Evolutionary conservation across 495 filamentous ascomycete species (phyloP), one percentile per base, ranked within the genome.

Genomic region (Pyrenopolyporus hunteri): DNA sequence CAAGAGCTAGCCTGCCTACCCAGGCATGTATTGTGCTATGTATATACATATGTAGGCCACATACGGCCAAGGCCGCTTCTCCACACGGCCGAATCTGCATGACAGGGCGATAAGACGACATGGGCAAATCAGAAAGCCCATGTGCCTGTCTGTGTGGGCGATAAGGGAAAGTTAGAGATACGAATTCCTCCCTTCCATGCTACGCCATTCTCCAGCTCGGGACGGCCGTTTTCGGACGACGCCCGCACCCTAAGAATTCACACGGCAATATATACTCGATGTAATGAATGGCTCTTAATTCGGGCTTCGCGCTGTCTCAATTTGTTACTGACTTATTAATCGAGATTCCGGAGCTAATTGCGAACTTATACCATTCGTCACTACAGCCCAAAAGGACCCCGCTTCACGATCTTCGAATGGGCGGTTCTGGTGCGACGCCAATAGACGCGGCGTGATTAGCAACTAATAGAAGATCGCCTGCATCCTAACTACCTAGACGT

Each of bases 121-220:
- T 51, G 57, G 51, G 36, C 63, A 48, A 66, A 66, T 66, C 56
- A 66, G 56, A 53, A 60, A 52, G 32, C 56, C 56, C 57, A 66
- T 66, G 63, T 65, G 55, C 56, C 62, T 65, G 50, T 65, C n/a
- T 51, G 31, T 42, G 25, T 48, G 51, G 50, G 32, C 29, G 57
- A 53, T 56, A 64, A 23, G 28, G 45, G 9, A 20, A 17, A 20
- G 23, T 19, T 46, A 49, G 11, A 20, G n/a, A 33, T 11, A 42
- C 22, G 40, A 43, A 37, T 25, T 20, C 22, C 40, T 17, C 16
- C 36, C 35, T 47, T 40, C 42, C 43, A 7, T 44, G 10, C 19
- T 16, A 44, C 23, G 28, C 14, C 13, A 40, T 26, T 29, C 31
- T 22, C 3, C 40, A 46, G 28, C 47, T 58, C 60, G 53, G 60